Evolutionary conservation across 2,329 filamentous ascomycete species (phyloP).

Genomic region (Periconia sp.): DNA sequence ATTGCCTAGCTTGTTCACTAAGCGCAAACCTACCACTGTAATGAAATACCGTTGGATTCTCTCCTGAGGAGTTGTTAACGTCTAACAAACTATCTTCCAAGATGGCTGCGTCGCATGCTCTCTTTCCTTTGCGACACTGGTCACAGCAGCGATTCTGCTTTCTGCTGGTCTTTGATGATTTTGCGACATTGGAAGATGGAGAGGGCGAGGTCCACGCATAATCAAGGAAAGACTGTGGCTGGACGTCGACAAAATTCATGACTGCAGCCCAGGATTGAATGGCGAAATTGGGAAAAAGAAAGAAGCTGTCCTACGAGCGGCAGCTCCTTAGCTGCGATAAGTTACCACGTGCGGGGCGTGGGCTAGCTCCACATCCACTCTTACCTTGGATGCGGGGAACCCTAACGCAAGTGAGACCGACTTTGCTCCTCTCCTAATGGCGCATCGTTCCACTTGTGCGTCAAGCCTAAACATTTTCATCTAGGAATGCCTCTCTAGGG

Average conservation of each 20-base stretch:
- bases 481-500: too few relatives aligned
- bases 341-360: conserved; percentile 17
- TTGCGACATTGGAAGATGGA: conserved; percentile 24
- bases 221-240: conserved; percentile 43
- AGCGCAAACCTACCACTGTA: conserved; percentile 38
- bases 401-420: too few relatives aligned
- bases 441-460: too few relatives aligned
- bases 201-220: conserved; percentile 45
- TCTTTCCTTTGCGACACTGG: conserved; percentile 54
- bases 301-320: conserved; percentile 20
- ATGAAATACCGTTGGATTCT: conserved; percentile 37
- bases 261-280: conserved; percentile 26
- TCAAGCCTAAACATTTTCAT: too few relatives aligned
- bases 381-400: conserved; percentile 38
- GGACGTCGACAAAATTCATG: conserved; percentile 47
- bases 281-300: conserved; percentile 35
- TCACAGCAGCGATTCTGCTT: conserved; percentile 55
- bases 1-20: background rate
- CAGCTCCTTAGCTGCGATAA: too few relatives aligned
- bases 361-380: conserved; percentile 23
- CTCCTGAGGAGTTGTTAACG: conserved; percentile 20
- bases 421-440: too few relatives aligned
- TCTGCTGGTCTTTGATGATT: conserved; percentile 41
- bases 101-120: conserved; percentile 52
- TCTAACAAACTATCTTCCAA: conserved; percentile 41